phyloP scores from a whole-genome alignment of 2,329 filamentous ascomycete species.

The Xylaria sp. region DNA sequence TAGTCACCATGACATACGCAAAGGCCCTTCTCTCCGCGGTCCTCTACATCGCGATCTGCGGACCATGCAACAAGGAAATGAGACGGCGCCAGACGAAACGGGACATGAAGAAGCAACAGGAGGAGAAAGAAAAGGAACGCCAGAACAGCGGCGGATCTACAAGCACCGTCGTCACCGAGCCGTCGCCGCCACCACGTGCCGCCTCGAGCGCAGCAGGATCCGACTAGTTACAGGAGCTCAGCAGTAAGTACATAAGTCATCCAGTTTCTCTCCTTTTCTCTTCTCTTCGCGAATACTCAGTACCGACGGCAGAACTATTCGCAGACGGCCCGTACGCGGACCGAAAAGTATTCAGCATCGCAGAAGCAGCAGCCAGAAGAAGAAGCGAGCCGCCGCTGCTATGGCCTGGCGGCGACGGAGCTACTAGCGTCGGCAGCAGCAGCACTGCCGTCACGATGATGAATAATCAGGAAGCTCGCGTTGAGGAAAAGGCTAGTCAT shows the following conservation, averaged over 20 bases:
- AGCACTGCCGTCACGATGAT: not conserved
- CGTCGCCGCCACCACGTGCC: too few species aligned
- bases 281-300: not conserved
- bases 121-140: not conserved
- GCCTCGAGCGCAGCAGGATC: not conserved
- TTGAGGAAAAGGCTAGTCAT: not conserved
- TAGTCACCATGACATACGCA: not conserved
- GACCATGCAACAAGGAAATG: not conserved
- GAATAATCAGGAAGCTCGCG: not conserved
- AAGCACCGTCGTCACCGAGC: too few species aligned
- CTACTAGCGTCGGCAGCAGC: not conserved
- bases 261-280: not conserved
- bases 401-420: not conserved
- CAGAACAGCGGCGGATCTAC: not conserved
- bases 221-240: not conserved
- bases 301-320: too few species aligned
- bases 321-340: not conserved
- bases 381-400: not conserved
- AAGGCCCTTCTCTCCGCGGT: not conserved
- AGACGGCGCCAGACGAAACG: not conserved
- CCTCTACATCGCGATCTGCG: not conserved
- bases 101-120: not conserved
- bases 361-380: not conserved
- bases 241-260: not conserved
- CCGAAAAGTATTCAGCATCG: not conserved